Conservation (phyloP, 2,329 filamentous ascomycete genomes). For the Fusarium algeriense region DNA sequence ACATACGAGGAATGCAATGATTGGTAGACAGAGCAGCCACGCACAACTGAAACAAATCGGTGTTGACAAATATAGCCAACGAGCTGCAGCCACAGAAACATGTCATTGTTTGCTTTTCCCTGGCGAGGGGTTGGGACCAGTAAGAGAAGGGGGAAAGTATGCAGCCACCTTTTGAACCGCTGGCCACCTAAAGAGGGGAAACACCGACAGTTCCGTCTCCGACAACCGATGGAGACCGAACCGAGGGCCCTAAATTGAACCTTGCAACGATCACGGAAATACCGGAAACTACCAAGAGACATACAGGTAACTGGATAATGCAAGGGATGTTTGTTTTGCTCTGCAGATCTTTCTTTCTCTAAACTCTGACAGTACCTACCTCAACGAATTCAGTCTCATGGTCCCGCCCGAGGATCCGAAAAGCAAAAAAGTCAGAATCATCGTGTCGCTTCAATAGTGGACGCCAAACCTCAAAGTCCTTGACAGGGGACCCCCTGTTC, state of each 20-base stretch:
- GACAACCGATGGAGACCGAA: conserved; percentile 22
- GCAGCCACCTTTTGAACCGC: conserved; percentile 27
- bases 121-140: conserved; percentile 26
- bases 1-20: conserved; percentile 34
- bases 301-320: not conserved
- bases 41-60: conserved; percentile 21
- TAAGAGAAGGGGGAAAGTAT: not conserved
- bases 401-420: conserved; percentile 20
- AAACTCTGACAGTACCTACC: not conserved
- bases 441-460: conserved; percentile 28
- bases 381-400: not conserved
- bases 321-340: not conserved
- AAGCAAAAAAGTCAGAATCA: not conserved
- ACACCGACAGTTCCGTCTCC: conserved; percentile 16
- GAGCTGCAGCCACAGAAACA: conserved; percentile 19
- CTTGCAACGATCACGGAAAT: too few species aligned
- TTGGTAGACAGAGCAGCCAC: conserved; percentile 29
- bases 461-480: not conserved
- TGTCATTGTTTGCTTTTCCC: not conserved
- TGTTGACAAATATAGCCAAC: conserved; percentile 22
- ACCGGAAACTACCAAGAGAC: not conserved
- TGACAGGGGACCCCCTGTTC: conserved; percentile 18
- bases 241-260: not conserved
- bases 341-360: not conserved
- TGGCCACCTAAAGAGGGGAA: not conserved